These are phyloP conservation scores for Epicoccum sorghinum DNA, from an alignment of 2,329 filamentous ascomycete species.

Conservation along the genomic window DNA sequence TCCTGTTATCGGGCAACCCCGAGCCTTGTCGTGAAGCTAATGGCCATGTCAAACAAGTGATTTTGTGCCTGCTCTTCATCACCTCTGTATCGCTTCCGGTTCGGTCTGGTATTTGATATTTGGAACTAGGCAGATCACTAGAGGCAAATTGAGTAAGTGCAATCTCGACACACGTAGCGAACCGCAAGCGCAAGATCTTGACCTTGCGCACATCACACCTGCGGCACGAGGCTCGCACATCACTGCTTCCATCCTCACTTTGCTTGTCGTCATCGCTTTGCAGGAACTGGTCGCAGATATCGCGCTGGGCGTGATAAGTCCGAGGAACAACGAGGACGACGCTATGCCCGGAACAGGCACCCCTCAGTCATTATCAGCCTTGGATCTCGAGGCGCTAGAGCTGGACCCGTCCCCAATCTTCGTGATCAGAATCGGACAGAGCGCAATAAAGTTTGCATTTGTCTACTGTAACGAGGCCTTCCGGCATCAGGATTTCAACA, in stretches of 20 bases:
- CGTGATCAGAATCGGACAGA: slow-evolving; percentile 22
- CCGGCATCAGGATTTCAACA: slow-evolving; percentile 13
- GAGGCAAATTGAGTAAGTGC: slow-evolving; percentile 4
- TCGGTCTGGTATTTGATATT: neutral
- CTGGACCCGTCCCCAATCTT: slow-evolving; percentile 31
- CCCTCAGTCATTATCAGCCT: neutral
- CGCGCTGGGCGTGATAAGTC: neutral
- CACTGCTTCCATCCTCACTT: neutral
- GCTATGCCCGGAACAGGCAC: slow-evolving; percentile 5
- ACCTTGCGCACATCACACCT: neutral
- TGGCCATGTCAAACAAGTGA: too few relatives aligned
- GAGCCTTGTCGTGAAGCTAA: neutral
- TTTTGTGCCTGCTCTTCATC: neutral
- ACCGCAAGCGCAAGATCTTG: neutral
- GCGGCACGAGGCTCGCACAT: neutral
- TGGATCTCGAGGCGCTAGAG: slow-evolving; percentile 34
- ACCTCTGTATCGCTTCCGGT: neutral
- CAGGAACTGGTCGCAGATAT: neutral
- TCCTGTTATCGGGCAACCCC: neutral
- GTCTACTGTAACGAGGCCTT: slow-evolving; percentile 34
- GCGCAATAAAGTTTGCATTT: slow-evolving; percentile 24
- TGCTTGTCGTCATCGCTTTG: neutral
- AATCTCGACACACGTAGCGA: neutral
- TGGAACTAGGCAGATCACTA: neutral
- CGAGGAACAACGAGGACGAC: neutral